Percentiles rank a stretch among this genome's conserved stretches.
These are phyloP conservation scores for Fagus crenata DNA, from an alignment of 306 rosid genomes.

Conservation along the genomic window DNA sequence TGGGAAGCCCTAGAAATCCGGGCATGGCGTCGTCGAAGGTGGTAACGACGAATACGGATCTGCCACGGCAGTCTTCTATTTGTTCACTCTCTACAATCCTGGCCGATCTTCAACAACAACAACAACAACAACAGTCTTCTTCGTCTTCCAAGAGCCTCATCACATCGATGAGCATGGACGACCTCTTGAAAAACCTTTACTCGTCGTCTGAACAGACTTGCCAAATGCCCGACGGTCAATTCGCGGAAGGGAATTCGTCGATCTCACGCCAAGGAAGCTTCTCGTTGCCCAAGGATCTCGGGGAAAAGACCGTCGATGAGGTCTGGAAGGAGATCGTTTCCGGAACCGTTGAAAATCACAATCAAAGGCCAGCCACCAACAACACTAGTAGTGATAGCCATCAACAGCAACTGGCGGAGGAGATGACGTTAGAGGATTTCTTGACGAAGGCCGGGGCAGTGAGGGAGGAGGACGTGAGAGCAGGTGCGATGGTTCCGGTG, in stretches of 20 bases:
- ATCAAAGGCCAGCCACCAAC: conserved; percentile 19
- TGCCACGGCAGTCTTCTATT: conserved; percentile 65
- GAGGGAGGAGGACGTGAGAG: conserved; percentile 53
- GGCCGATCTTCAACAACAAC: conserved; percentile 49
- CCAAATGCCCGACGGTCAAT: conserved; percentile 9
- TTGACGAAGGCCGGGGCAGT: conserved; percentile 57
- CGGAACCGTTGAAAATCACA: conserved; percentile 20
- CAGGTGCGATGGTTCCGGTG: conserved; percentile 23
- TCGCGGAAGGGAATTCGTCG: not conserved
- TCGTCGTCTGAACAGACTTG: conserved; percentile 24
- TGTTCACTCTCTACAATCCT: conserved; percentile 57
- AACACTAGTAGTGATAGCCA: too few species aligned
- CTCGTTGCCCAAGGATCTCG: conserved; percentile 23
- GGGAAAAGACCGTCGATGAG: conserved; percentile 48
- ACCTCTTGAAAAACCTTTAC: conserved; percentile 62
- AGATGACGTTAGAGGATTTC: conserved; percentile 67
- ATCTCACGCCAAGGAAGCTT: conserved; percentile 20
- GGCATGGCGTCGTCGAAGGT: conserved; percentile 81
- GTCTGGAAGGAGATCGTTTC: conserved; percentile 69
- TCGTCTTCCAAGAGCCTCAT: too few species aligned
- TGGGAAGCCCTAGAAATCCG: conserved; percentile 35
- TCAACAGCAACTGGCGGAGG: conserved; percentile 4
- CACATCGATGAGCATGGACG: conserved; percentile 57
- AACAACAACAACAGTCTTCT: conserved; percentile 23
- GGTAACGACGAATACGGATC: conserved; percentile 73